Percentiles rank a stretch among this genome's conserved stretches.
Conservation (phyloP, 169 alveolate species). For the Babesia ovata region DNA sequence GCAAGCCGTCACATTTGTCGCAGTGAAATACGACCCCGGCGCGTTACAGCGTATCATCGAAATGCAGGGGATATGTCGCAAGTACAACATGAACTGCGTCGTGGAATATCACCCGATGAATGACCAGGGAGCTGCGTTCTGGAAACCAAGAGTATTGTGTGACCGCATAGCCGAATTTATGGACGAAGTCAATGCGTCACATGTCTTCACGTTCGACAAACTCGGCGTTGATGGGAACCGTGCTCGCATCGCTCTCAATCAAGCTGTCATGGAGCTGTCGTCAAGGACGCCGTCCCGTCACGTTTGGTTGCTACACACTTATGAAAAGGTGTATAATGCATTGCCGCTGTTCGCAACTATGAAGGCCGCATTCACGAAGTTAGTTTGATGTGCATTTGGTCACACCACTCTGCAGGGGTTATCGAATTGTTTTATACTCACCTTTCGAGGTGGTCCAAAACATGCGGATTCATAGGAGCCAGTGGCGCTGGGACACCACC, state of each 20-base stretch:
- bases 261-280: constrained; percentile 34
- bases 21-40: constrained; percentile 70
- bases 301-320: constrained; percentile 33
- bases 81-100: constrained; percentile 28
- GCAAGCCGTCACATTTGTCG: background rate
- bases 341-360: constrained; percentile 3
- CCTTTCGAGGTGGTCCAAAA: constrained; percentile 25
- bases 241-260: constrained; percentile 60
- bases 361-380: background rate
- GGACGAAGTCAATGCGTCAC: background rate
- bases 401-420: too few relatives aligned
- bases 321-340: constrained; percentile 3
- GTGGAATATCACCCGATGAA: background rate
- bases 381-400: too few relatives aligned
- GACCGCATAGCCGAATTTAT: constrained; percentile 18
- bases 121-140: constrained; percentile 36
- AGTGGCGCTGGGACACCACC: constrained; percentile 24
- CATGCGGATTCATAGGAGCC: constrained; percentile 45
- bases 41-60: constrained; percentile 53
- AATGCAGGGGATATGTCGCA: constrained; percentile 51
- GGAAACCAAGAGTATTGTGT: constrained; percentile 29
- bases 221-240: constrained; percentile 76
- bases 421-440: constrained; percentile 1
- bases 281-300: constrained; percentile 4
- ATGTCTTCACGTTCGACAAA: constrained; percentile 72